These are phyloP conservation scores for Aspergillus sojae DNA, from an alignment of 2,329 filamentous ascomycete genomes.

Conservation along the genomic window DNA sequence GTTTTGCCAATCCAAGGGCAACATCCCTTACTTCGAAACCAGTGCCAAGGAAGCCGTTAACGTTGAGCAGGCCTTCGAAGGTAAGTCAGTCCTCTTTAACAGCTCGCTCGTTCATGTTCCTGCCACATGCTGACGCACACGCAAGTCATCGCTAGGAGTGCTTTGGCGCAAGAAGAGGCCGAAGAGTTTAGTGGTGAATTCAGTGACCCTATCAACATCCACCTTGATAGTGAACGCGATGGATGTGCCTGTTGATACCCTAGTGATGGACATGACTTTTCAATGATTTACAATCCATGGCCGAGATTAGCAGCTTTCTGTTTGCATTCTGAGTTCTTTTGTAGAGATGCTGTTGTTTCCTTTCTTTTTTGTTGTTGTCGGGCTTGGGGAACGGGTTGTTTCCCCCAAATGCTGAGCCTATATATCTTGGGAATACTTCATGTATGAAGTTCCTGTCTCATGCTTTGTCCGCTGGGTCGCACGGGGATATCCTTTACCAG, in stretches of 20 bases:
- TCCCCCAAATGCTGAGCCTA: conserved; percentile 16
- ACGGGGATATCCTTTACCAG: conserved; percentile 19
- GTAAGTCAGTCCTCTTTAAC: conserved; percentile 42
- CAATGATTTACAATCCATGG: conserved; percentile 23
- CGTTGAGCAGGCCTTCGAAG: conserved; percentile 84
- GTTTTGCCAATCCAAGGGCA: conserved; percentile 96
- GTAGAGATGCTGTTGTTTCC: conserved; percentile 17
- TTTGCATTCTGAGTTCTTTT: conserved; percentile 15
- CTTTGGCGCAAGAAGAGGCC: conserved; percentile 92
- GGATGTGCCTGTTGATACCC: conserved; percentile 81
- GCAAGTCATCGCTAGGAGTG: conserved; percentile 91
- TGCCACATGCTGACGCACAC: conserved; percentile 16
- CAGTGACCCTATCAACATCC: conserved; percentile 96
- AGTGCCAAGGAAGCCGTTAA: conserved; percentile 99
- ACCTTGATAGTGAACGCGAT: conserved; percentile 89
- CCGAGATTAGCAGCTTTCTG: conserved; percentile 22
- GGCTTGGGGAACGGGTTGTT: conserved; percentile 13
- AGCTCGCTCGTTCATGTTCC: not conserved
- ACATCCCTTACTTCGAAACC: conserved; percentile 98
- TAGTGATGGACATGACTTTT: conserved; percentile 28
- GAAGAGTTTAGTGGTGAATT: conserved; percentile 98
- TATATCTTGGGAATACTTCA: conserved; percentile 20
- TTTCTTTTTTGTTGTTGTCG: conserved; percentile 3
- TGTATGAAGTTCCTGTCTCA: conserved; percentile 18
- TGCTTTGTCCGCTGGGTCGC: conserved; percentile 18